Evolutionary conservation across 1,284 basidiomycete genomes (phyloP).

Genomic region (Quambalaria eucalypti): DNA sequence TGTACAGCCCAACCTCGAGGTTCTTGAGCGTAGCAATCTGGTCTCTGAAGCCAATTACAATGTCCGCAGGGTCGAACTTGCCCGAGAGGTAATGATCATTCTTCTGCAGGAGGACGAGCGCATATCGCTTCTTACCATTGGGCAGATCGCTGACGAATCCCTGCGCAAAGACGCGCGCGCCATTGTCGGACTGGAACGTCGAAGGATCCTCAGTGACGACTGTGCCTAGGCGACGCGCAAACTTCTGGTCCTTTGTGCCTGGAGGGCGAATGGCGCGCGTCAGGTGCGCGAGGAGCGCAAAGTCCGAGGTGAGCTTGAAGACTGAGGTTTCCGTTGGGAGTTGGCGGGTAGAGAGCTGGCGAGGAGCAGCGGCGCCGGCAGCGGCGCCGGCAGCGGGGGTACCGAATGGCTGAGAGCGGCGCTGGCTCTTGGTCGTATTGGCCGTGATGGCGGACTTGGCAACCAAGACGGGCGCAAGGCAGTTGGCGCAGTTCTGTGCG

Average conservation of each 20-base stretch:
- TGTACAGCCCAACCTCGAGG: not conserved
- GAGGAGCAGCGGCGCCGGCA: too few species aligned
- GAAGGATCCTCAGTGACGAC: conserved; percentile 15
- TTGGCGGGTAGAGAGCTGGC: too few species aligned
- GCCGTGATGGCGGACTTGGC: too few species aligned
- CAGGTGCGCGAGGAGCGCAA: conserved; percentile 19
- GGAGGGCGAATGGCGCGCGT: conserved; percentile 18
- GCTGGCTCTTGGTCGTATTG: too few species aligned
- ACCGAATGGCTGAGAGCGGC: too few species aligned
- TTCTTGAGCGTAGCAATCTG: not conserved
- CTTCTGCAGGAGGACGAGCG: conserved; percentile 23
- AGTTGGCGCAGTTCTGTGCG: conserved; percentile 15
- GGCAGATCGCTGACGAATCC: conserved; percentile 18
- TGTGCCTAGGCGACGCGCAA: conserved; percentile 13
- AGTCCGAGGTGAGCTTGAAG: conserved; percentile 13
- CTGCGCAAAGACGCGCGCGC: conserved; percentile 14
- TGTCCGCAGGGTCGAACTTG: not conserved
- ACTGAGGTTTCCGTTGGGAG: too few species aligned
- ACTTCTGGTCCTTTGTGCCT: not conserved
- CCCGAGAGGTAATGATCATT: conserved; percentile 18
- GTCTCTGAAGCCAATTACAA: conserved; percentile 1
- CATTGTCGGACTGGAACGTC: conserved; percentile 6
- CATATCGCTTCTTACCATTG: conserved; percentile 14
- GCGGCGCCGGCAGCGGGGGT: too few species aligned
- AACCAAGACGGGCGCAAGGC: conserved; percentile 2